Percentiles rank a stretch among this genome's conserved stretches.
Evolutionary conservation across 2,329 filamentous ascomycete species (phyloP).

Genomic region (Hypoxylon sp.): DNA sequence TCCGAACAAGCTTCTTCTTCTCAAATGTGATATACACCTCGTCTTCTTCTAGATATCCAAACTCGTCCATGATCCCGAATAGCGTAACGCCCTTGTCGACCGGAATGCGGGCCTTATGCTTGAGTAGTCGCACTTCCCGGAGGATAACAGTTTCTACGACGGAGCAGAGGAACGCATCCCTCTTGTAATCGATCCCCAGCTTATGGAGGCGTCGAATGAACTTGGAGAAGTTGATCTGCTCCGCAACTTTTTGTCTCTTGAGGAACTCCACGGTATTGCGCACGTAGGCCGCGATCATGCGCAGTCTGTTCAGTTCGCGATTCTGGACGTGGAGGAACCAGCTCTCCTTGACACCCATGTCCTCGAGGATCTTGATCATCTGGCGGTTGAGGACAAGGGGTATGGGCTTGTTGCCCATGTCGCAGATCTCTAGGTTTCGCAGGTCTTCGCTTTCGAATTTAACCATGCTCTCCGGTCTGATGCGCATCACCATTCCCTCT

Average conservation of each 20-base stretch:
- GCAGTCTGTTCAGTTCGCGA: slow-evolving; percentile 69
- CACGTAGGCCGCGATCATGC: slow-evolving; percentile 67
- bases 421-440: slow-evolving; percentile 76
- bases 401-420: slow-evolving; percentile 73
- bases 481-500: slow-evolving; percentile 65
- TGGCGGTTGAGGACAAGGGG: slow-evolving; percentile 80
- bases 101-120: slow-evolving; percentile 81
- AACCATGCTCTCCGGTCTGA: slow-evolving; percentile 79
- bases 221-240: slow-evolving; percentile 68
- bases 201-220: slow-evolving; percentile 70
- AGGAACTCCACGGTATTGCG: slow-evolving; percentile 76
- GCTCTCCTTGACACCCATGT: slow-evolving; percentile 69
- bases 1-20: slow-evolving; percentile 53
- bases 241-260: slow-evolving; percentile 69
- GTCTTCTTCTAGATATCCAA: slow-evolving; percentile 71
- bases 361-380: slow-evolving; percentile 87
- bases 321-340: slow-evolving; percentile 76
- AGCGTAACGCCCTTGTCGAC: slow-evolving; percentile 78
- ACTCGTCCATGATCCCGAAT: slow-evolving; percentile 88
- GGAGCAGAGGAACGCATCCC: slow-evolving; percentile 76
- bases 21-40: slow-evolving; percentile 76
- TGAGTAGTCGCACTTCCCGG: slow-evolving; percentile 77
- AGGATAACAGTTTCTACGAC: slow-evolving; percentile 77
- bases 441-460: slow-evolving; percentile 74
- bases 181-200: slow-evolving; percentile 72